Evolutionary conservation across 345 rosid species (phyloP), one percentile per base, ranked within the genome.

Genomic region (Orychophragmus violaceus): DNA sequence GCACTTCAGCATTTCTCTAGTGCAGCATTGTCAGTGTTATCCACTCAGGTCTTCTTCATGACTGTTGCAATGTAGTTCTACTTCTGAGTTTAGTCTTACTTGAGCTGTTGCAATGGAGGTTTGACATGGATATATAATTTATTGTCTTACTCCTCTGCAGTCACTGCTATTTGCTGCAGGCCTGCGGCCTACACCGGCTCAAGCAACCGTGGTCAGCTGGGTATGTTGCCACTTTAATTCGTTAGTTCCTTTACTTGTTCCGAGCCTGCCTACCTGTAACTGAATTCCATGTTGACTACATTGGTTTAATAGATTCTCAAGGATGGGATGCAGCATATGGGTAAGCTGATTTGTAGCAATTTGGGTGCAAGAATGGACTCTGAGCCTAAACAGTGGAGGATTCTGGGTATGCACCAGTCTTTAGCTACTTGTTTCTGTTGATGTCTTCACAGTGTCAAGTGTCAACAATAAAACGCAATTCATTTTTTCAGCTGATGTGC

Each of bases 151-250:
- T 79, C 46, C 80, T 68, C 48, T 84, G 83, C 93, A 94, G 99
- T 94, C 99, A 50, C 83, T 94, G 45, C 81, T 94, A 64, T 90
- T 88, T 88, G 99, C 96, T 82, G 99, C 97, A 78, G 99, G 97
- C 70, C 80, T 90, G 82, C 78, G 96, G 52, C 91, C 97, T 46
- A 88, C 97, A 3, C 96, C 95, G 19, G 96, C 99, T 21, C 97
- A 94, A 78, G 91, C 95, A 25, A 90, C 99, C 18, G 96, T 83
- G 10, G 96, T 88, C 11, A 87, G 99, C 70, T 94, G 99, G 99
- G 99, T 90, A 80, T 78, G 80, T 78, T 74, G 13, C 48, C 23
- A 52, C 45, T 35, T 27, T 14, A 3, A 0, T 35, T 62, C 28
- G 8, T 35, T 49, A 19, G 27, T 33, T 56, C 0, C 2, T 56